phyloP scores from a whole-genome alignment of 345 rosid genomes.

The Ceriops decandra region DNA sequence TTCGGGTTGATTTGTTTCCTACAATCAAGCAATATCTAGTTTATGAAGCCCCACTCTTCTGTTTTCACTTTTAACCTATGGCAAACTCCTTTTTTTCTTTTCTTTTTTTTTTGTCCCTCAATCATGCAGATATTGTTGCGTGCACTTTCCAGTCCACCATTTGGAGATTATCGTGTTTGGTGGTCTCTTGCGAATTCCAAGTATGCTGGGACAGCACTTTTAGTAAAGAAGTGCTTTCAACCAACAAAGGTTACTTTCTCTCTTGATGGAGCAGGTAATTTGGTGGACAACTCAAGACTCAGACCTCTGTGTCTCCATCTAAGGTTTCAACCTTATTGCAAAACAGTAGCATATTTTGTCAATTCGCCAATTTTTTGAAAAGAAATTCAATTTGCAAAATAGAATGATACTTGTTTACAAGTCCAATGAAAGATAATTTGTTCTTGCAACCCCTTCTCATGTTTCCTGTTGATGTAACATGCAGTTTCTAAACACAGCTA shows the following conservation, averaged over 20 bases:
- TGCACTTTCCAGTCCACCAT: constrained; percentile 77
- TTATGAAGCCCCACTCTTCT: constrained; percentile 4
- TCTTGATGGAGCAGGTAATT: constrained; percentile 66
- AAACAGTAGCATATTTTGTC: too few relatives aligned
- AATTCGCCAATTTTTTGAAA: too few relatives aligned
- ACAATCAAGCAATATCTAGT: constrained; percentile 1
- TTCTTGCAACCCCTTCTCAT: not conserved
- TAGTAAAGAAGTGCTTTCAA: constrained; percentile 71
- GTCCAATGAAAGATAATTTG: not conserved
- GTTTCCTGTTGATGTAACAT: not conserved
- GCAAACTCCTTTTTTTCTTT: not conserved
- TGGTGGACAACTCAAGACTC: not conserved
- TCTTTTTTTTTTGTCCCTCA: not conserved
- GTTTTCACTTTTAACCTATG: not conserved
- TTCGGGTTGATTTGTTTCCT: constrained; percentile 2
- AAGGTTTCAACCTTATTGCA: not conserved
- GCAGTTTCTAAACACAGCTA: not conserved
- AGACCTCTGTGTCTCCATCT: not conserved
- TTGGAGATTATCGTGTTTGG: constrained; percentile 72
- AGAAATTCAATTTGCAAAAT: too few relatives aligned
- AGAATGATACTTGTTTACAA: too few relatives aligned
- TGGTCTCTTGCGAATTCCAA: constrained; percentile 97
- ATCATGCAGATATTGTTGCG: constrained; percentile 62
- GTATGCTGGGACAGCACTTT: constrained; percentile 94
- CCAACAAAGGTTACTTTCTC: constrained; percentile 65